Conservation (phyloP, 495 filamentous ascomycete genomes). For the Podospora anserina region DNA sequence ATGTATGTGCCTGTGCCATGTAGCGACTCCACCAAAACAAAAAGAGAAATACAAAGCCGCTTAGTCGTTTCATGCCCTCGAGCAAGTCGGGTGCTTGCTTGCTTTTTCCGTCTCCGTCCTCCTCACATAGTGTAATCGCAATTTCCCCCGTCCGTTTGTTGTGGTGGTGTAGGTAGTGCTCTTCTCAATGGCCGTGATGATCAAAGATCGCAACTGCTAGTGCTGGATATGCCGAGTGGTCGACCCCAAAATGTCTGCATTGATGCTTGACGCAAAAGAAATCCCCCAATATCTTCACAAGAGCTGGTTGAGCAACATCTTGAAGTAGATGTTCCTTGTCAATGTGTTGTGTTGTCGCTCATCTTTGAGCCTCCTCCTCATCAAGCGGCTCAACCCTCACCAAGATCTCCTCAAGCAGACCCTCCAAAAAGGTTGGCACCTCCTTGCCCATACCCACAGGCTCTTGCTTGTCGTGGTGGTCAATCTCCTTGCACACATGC, state of each 20-base stretch:
- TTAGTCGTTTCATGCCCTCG: no score
- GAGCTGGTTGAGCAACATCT: background rate
- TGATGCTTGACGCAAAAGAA: background rate
- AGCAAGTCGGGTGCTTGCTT: no score
- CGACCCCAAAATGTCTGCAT: background rate
- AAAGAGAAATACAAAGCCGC: no score
- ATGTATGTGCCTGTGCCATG: no score
- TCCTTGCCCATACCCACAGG: slow-evolving; percentile 90
- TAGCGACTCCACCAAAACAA: no score
- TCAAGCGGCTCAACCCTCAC: slow-evolving; percentile 83
- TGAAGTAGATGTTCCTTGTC: background rate
- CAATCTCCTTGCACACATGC: slow-evolving; percentile 78
- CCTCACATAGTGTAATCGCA: no score
- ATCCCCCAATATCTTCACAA: background rate
- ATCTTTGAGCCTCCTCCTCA: slow-evolving; percentile 50
- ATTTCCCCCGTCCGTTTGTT: no score
- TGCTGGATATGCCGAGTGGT: no score
- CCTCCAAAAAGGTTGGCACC: slow-evolving; percentile 82
- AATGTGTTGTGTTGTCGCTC: background rate
- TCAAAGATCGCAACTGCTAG: no score
- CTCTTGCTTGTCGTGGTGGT: slow-evolving; percentile 74
- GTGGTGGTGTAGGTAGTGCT: no score
- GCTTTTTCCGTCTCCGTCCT: no score
- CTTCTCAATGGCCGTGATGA: no score
- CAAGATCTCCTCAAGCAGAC: slow-evolving; percentile 90